Evolutionary conservation across 345 rosid genomes (phyloP).

Genomic region (Gossypium arboreum): DNA sequence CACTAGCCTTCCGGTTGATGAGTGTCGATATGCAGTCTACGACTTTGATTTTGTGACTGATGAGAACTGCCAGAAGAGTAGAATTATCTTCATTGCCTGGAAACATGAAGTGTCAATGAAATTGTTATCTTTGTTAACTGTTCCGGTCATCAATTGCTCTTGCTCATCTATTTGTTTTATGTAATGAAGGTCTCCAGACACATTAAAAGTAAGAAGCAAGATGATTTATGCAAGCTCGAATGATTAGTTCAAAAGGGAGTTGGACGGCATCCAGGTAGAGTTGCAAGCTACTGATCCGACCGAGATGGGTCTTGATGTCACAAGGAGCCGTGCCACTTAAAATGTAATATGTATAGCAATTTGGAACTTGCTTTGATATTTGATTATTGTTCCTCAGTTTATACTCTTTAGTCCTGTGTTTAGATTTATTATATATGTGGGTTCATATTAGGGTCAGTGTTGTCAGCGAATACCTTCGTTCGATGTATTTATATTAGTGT

Average conservation of each 20-base stretch:
- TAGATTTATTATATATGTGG: no score
- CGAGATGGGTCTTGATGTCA: slow-evolving; percentile 63
- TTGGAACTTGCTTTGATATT: slow-evolving; percentile 21
- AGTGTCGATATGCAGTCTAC: background rate
- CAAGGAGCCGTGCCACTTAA: slow-evolving; percentile 51
- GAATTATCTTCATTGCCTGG: slow-evolving; percentile 65
- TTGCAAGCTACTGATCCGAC: slow-evolving; percentile 67
- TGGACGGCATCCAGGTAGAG: slow-evolving; percentile 60
- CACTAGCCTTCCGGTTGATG: slow-evolving; percentile 46
- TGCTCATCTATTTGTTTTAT: background rate
- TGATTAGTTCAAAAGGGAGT: slow-evolving; percentile 60
- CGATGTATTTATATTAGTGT: no score
- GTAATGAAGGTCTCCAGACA: slow-evolving; percentile 51
- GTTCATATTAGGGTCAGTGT: no score
- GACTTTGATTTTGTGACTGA: slow-evolving; percentile 63
- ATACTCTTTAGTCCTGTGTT: no score
- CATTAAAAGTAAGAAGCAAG: slow-evolving; percentile 57
- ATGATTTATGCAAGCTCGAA: slow-evolving; percentile 71
- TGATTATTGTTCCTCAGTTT: slow-evolving; percentile 20
- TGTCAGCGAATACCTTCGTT: no score
- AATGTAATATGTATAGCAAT: slow-evolving; percentile 30
- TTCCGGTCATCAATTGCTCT: background rate
- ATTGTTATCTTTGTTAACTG: no score
- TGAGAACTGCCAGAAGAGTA: slow-evolving; percentile 64
- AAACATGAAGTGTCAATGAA: slow-evolving; percentile 13